phyloP scores from a whole-genome alignment of 352 stramenopile species.

The Globisporangium spiculum region DNA sequence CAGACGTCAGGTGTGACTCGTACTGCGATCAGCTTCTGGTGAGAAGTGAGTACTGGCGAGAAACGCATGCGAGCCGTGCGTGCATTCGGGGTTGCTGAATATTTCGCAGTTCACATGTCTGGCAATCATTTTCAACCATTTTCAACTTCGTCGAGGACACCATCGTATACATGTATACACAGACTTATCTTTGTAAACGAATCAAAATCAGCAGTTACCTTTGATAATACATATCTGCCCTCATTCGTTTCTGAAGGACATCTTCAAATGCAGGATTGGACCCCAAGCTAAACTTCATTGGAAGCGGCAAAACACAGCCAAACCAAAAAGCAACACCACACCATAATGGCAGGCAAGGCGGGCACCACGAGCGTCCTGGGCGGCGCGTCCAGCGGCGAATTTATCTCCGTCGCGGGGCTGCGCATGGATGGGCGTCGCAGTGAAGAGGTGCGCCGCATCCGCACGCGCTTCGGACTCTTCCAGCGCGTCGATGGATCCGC shows the following conservation, averaged over 20 bases:
- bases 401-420: constrained; percentile 80
- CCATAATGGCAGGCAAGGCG: constrained; percentile 53
- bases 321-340: background rate
- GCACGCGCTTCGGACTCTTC: constrained; percentile 83
- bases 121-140: too few relatives aligned
- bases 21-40: too few relatives aligned
- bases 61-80: too few relatives aligned
- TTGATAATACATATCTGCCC: too few relatives aligned
- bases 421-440: constrained; percentile 81
- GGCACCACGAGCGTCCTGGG: constrained; percentile 57
- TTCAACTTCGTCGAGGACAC: too few relatives aligned
- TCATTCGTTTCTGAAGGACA: background rate
- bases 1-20: too few relatives aligned
- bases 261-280: background rate
- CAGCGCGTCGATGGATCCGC: constrained; percentile 83
- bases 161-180: too few relatives aligned
- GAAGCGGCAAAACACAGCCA: background rate
- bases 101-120: too few relatives aligned
- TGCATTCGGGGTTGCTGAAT: too few relatives aligned
- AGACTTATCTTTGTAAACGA: too few relatives aligned
- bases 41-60: too few relatives aligned
- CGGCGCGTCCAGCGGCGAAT: constrained; percentile 60
- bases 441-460: constrained; percentile 81
- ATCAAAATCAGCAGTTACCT: too few relatives aligned
- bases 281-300: background rate